Evolutionary conservation across 2,329 filamentous ascomycete species (phyloP), one percentile per base, ranked within the genome.

Genomic region (Alternaria sp.): DNA sequence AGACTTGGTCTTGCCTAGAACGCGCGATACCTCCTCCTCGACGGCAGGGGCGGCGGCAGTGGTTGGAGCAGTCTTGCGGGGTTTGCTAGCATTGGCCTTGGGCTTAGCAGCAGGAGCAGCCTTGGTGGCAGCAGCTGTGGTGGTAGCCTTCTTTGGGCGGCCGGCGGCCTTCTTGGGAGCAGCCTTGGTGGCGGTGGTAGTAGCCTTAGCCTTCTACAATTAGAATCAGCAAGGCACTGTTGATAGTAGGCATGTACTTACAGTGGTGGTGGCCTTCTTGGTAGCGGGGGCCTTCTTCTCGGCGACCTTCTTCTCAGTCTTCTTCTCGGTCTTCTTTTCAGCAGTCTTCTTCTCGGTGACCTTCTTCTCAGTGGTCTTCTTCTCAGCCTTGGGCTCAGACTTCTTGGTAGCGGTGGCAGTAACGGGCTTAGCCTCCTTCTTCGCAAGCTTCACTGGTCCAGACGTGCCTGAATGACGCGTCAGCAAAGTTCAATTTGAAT

Each of bases 401-500:
- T 71, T 69, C 62, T 75, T 74, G 59, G 69, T 68, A 32, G 66
- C 59, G 32, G 74, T 38, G 36, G 58, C 62, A 52, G 68, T 69
- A 43, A 62, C 70, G 41, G 77, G 70, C 72, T 78, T 78, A 11
- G 72, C 71, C 57, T 87, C 85, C 85, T 93, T 93, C 89, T 94
- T 94, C 62, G 90, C 91, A 62, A 97, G 90, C 90, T 97, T 97
- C 81, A 95, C 93, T 70, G 92, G 91, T 63, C 93, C 93, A 66
- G 93, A 97, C 62, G 92, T 86, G 74, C 91, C 91, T 93, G 61
- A 53, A 53, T 30, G 40, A 58, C 60, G 74, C 56, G 79, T 79
- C 60, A 74, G 67, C 52, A 44, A 52, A 25, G 28, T 43, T 50
- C 27, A 60, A 12, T 10, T 14, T 43, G 25, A 46, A 27, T 16